Percentiles rank a stretch among this genome's conserved stretches.
These are phyloP conservation scores for Corchorus olitorius DNA, from an alignment of 345 rosid species.

Conservation along the genomic window DNA sequence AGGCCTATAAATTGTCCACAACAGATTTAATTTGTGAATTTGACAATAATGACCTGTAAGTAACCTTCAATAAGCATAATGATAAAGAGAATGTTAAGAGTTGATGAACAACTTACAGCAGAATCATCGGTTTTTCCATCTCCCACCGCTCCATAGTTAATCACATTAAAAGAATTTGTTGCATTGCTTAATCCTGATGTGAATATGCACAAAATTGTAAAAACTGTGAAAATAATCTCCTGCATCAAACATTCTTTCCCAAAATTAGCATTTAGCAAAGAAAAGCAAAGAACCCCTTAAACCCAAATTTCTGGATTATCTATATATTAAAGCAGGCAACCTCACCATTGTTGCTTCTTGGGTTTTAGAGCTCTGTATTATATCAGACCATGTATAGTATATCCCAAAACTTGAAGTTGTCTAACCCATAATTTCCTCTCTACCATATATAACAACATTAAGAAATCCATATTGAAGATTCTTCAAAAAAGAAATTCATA, in stretches of 20 bases:
- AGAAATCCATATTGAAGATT: too few species aligned
- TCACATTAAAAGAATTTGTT: neutral
- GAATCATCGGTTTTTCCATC: slow-evolving; percentile 14
- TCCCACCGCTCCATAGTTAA: slow-evolving; percentile 13
- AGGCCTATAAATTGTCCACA: slow-evolving; percentile 19
- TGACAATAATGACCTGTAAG: neutral
- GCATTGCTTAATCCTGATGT: neutral
- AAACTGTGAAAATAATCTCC: neutral
- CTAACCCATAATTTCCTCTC: neutral
- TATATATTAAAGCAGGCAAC: neutral
- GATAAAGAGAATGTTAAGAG: neutral
- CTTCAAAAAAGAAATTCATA: too few species aligned
- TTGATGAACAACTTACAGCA: neutral
- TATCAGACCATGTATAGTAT: neutral
- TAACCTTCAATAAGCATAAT: neutral
- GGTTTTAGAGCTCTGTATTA: neutral
- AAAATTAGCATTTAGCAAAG: neutral
- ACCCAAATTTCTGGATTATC: neutral
- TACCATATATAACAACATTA: too few species aligned
- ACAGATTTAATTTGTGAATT: neutral
- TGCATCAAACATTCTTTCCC: slow-evolving; percentile 6
- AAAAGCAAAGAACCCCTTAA: neutral
- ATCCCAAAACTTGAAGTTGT: neutral
- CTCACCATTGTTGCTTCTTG: slow-evolving; percentile 7
- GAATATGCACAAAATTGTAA: neutral